phyloP scores from a whole-genome alignment of 768 basidiomycete genomes.

The Hebeloma cylindrosporum region DNA sequence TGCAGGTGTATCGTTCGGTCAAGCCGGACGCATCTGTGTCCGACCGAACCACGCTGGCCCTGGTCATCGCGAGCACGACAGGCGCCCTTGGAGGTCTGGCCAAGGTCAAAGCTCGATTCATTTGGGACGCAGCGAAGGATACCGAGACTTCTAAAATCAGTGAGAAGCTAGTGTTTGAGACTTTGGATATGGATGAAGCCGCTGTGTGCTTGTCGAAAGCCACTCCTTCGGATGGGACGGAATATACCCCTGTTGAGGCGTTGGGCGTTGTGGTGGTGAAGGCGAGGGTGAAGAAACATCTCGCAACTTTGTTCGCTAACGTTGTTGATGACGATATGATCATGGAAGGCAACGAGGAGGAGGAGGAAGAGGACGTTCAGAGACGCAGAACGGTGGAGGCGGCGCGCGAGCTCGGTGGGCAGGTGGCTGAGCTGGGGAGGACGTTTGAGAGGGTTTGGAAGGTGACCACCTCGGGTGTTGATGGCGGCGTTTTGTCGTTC shows the following conservation, averaged over 20 bases:
- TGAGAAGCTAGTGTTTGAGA: constrained; percentile 56
- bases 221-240: constrained; percentile 8
- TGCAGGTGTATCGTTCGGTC: constrained; percentile 57
- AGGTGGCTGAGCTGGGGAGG: constrained; percentile 51
- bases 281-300: constrained; percentile 51
- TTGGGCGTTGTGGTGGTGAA: constrained; percentile 53
- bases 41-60: constrained; percentile 57
- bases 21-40: constrained; percentile 40
- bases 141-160: constrained; percentile 26
- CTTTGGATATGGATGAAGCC: constrained; percentile 56
- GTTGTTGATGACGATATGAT: constrained; percentile 35
- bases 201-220: constrained; percentile 26
- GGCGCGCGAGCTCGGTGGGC: constrained; percentile 64
- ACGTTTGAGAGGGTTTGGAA: constrained; percentile 59
- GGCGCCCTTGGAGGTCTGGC: constrained; percentile 11
- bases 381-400: constrained; percentile 55
- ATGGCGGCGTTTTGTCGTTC: constrained; percentile 24
- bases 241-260: constrained; percentile 43
- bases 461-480: constrained; percentile 21
- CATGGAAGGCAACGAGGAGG: constrained; percentile 24
- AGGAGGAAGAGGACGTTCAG: constrained; percentile 35
- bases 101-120: constrained; percentile 32
- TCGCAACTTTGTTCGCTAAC: constrained; percentile 54
- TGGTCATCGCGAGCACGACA: constrained; percentile 43
- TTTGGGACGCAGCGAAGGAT: constrained; percentile 31